These are phyloP conservation scores for Cantharellus anzutake DNA, from an alignment of 768 basidiomycete species.

Conservation along the genomic window DNA sequence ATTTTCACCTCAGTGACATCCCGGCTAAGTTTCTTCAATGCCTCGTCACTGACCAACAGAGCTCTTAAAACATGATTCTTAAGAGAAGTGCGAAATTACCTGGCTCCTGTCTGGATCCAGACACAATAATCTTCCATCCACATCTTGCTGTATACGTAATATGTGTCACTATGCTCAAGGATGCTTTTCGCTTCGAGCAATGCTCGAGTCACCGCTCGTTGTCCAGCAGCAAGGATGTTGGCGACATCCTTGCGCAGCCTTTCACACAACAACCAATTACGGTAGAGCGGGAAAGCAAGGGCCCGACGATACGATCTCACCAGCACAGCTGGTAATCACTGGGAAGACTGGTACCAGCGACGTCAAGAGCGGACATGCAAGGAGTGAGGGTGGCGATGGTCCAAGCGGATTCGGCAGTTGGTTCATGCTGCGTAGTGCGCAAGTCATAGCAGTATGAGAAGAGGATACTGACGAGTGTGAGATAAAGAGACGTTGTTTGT, in stretches of 20 bases:
- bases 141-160: constrained; percentile 74
- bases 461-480: constrained; percentile 48
- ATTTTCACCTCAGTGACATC: constrained; percentile 25
- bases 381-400: constrained; percentile 56
- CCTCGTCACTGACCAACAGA: constrained; percentile 32
- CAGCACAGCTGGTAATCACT: constrained; percentile 23
- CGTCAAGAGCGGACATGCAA: constrained; percentile 64
- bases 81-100: constrained; percentile 24
- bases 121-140: constrained; percentile 75
- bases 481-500: constrained; percentile 44
- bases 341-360: constrained; percentile 31
- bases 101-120: constrained; percentile 57
- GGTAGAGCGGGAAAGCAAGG: constrained; percentile 59
- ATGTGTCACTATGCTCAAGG: constrained; percentile 66
- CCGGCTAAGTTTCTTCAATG: constrained; percentile 28
- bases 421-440: constrained; percentile 56
- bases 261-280: constrained; percentile 58
- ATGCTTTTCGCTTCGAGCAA: constrained; percentile 55
- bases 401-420: constrained; percentile 82
- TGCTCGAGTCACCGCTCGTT: constrained; percentile 39
- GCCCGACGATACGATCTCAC: constrained; percentile 52
- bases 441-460: constrained; percentile 71
- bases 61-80: not conserved
- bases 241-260: constrained; percentile 48
- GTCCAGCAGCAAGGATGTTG: constrained; percentile 35